Base-by-base conservation (phyloP, 2,329 filamentous ascomycete species). In the Sclerotinia trifoliorum region DNA sequence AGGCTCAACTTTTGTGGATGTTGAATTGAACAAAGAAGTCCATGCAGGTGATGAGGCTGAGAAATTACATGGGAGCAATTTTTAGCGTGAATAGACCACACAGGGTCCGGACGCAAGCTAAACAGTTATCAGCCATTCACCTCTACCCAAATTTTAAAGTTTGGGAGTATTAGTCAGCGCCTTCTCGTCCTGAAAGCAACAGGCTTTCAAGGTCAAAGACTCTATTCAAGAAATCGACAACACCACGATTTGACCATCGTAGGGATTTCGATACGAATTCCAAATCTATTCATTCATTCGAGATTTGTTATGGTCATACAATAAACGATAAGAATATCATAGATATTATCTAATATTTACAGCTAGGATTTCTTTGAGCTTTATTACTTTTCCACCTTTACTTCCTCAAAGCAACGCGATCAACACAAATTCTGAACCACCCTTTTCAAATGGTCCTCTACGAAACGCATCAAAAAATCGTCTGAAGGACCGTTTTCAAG, bases 401-500 rank as follows among this genome's bases (percentile, higher is more conserved):
- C 51, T 51, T 67, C 39, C 29, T 63, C 56, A 24, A 52, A 67
- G 56, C 24, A 62, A 67, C 56, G 57, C 65, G 48, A 42, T 63
- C 48, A 57, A 65, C 5, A 57, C 42, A 62, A 62, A 49, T 51
- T 15, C 21, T 21, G 39, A 66, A 63, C 35, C 48, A 46, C 13
- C 19, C 26, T 48, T 35, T 46, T 51, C 58, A 42, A 48, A 69
- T 69, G 68, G 24, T 69, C 58, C 26, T 54, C 55, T 57, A 52
- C 52, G 29, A 58, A 60, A 65, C 42, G 65, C 48, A 65, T 24
- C 63, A 35, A 42, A 44, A 32, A 57, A 63, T 21, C 8, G 65
- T 64, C 46, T 48, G 67, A 55, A 69, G 64, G 58, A 65, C 51
- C 13, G 48, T 61, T 32, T 55, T 69, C 76, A 81, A 74, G 73